phyloP scores from a whole-genome alignment of 1,139 yeast species.

The Kodamaea ohmeri region DNA sequence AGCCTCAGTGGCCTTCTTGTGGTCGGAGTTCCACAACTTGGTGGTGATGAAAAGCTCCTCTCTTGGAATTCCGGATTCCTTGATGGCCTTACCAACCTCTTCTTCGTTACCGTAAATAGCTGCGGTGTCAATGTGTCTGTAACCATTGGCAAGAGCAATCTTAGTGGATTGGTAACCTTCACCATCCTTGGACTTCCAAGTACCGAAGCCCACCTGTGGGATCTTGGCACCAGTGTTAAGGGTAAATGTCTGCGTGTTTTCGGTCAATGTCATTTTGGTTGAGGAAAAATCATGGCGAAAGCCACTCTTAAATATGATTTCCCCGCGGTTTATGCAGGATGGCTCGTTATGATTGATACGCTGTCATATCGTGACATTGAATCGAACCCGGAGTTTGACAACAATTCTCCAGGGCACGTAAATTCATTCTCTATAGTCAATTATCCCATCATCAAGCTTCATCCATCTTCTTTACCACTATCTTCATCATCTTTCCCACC shows the following conservation, averaged over 20 bases:
- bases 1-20: slow-evolving; percentile 56
- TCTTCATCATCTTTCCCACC: too few species aligned
- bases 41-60: slow-evolving; percentile 75
- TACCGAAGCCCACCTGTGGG: slow-evolving; percentile 61
- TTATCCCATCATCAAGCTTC: too few species aligned
- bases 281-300: too few species aligned
- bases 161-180: slow-evolving; percentile 62
- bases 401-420: too few species aligned
- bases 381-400: too few species aligned
- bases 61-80: slow-evolving; percentile 66
- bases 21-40: slow-evolving; percentile 72
- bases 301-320: too few species aligned
- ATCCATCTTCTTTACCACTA: too few species aligned
- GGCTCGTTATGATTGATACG: too few species aligned
- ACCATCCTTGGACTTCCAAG: slow-evolving; percentile 49
- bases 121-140: slow-evolving; percentile 80
- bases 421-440: too few species aligned
- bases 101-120: slow-evolving; percentile 65
- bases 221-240: slow-evolving; percentile 31
- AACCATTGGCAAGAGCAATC: slow-evolving; percentile 65
- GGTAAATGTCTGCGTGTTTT: slow-evolving; percentile 12
- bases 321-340: neutral
- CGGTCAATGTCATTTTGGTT: slow-evolving; percentile 8
- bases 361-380: too few species aligned
- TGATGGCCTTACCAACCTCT: slow-evolving; percentile 64